These are phyloP conservation scores for Tagetes erecta DNA, from an alignment of 129 eudicot genomes.

Conservation along the genomic window DNA sequence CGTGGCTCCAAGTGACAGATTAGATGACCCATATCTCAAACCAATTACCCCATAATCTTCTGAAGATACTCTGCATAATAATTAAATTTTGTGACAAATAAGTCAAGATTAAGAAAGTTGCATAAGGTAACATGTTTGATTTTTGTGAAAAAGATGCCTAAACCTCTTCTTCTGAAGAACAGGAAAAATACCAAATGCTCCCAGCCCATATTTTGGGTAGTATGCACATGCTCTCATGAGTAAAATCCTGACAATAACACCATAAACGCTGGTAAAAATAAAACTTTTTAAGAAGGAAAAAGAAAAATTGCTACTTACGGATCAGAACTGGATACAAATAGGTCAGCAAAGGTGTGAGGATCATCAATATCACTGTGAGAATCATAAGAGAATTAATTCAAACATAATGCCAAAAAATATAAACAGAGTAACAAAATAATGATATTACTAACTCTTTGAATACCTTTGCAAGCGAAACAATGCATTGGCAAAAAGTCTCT, in stretches of 20 bases:
- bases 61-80: slow-evolving; percentile 46
- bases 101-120: slow-evolving; percentile 17
- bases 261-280: not conserved
- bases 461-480: slow-evolving; percentile 87
- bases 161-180: slow-evolving; percentile 66
- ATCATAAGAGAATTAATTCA: slow-evolving; percentile 2
- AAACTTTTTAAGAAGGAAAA: not conserved
- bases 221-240: slow-evolving; percentile 68
- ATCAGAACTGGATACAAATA: slow-evolving; percentile 65
- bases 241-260: slow-evolving; percentile 43
- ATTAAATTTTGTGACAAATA: slow-evolving; percentile 12
- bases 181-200: slow-evolving; percentile 80
- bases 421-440: not conserved
- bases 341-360: slow-evolving; percentile 76
- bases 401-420: slow-evolving; percentile 9
- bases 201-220: slow-evolving; percentile 73
- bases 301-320: slow-evolving; percentile 46
- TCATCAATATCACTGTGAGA: slow-evolving; percentile 62
- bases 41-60: slow-evolving; percentile 77
- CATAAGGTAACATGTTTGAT: not conserved
- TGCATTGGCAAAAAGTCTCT: slow-evolving; percentile 55
- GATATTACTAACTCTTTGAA: slow-evolving; percentile 13
- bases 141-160: not conserved
- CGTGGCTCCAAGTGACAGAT: slow-evolving; percentile 75
- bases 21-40: slow-evolving; percentile 76